These are phyloP conservation scores for Arthrobotrys sinensis DNA, from an alignment of 2,329 filamentous ascomycete genomes.

Conservation along the genomic window DNA sequence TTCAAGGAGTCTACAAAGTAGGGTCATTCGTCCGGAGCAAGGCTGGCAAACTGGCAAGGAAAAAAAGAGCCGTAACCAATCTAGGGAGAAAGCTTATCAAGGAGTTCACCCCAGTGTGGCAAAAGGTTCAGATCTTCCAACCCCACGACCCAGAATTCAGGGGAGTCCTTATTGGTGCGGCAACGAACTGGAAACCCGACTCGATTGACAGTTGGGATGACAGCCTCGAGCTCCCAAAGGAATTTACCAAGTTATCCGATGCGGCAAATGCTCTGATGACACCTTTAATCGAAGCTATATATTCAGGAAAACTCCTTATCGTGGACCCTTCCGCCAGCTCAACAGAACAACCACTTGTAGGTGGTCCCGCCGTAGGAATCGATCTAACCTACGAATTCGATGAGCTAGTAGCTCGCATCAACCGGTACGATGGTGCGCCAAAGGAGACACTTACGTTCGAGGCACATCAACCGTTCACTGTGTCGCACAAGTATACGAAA, in stretches of 20 bases:
- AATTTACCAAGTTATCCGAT: constrained; percentile 5
- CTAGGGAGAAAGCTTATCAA: constrained; percentile 24
- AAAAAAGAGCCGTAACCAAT: constrained; percentile 1
- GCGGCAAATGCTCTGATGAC: constrained; percentile 15
- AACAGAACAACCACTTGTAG: neutral
- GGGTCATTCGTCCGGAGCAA: neutral
- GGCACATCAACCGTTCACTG: neutral
- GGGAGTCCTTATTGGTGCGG: constrained; percentile 5
- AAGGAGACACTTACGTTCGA: constrained; percentile 7
- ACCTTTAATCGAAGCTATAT: constrained; percentile 3
- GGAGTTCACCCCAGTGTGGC: constrained; percentile 30
- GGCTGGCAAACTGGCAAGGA: neutral
- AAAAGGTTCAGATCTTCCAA: constrained; percentile 15
- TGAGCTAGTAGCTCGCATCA: neutral
- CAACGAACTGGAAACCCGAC: neutral
- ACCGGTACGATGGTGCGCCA: neutral
- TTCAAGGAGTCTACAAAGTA: neutral
- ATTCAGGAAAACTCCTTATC: constrained; percentile 16
- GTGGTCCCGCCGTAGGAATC: neutral
- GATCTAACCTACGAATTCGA: constrained; percentile 17
- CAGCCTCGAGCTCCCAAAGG: neutral
- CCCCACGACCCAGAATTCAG: constrained; percentile 4
- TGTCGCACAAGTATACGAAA: constrained; percentile 6
- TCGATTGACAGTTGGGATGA: neutral
- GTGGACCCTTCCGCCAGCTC: neutral